Base-by-base conservation (phyloP, 495 filamentous ascomycete genomes). In the Cercophora samala region DNA sequence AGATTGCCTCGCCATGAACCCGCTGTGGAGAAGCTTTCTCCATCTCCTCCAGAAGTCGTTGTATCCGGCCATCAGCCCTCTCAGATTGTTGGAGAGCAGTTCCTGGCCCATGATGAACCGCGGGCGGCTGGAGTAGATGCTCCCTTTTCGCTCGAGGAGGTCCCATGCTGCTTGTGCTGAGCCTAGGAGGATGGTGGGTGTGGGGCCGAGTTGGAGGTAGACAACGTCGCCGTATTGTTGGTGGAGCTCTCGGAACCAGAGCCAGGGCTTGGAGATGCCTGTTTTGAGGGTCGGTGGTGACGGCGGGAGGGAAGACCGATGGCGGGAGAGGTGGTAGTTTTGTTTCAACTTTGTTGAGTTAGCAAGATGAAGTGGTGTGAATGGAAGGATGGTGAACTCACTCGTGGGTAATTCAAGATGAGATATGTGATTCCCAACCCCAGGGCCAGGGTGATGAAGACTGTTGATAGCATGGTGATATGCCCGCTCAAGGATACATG, bases 201-300 rank as follows among this genome's bases (percentile, higher is more conserved):
- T 80, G 5, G 86, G 81, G 0, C 88, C 88, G 62, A 87, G 80
- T 82, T 87, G 88, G 9, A 90, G 78, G 5, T 87, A 89, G 66
- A 87, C 85, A 4, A 88, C 86, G 29, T 84, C 83, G 23, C 85
- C 85, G 68, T 86, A 85, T 55, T 73, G 70, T 62, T 82, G 75
- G 46, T 81, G 79, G 74, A 85, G 84, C 69, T 85, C 74, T 65
- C 83, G 73, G 74, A 89, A 88, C 72, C 85, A 83, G 19, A 85
- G 72, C 88, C 88, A 91, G 22, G 84, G 84, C 62, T 85, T 81
- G 15, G 63, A 42, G n/a, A 75, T 56, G 46, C 76, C 76, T 3
- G 74, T 75, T 46, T 77, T 78, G 63, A 78, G 69, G 1, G 60
- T 64, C 29, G 71, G 73, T 8, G 77, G 76, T 3, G 76, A 75